Base-by-base conservation (phyloP, 805 yeast species). In the Saccharomycopsis sp. region DNA sequence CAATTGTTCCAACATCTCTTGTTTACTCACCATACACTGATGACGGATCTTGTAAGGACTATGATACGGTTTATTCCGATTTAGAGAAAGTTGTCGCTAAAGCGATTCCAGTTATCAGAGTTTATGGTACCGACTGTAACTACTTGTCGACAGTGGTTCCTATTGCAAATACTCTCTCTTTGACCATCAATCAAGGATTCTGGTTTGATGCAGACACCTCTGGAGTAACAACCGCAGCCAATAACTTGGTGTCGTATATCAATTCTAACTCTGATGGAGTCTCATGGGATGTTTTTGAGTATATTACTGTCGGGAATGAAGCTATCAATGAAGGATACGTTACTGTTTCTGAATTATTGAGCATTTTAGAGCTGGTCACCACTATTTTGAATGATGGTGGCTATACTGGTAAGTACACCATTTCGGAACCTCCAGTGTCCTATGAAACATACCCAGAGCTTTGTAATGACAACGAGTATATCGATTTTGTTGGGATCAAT, bases 121-220 rank as follows among this genome's bases (percentile, higher is more conserved):
- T 89, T 56, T 92, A 92, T 69, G 96, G 96, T 65, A 86, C 89
- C 59, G 97, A 92, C 71, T 92, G 97, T 75, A 77, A 81, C 69
- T 81, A 87, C 24, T 72, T 88, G 54, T 67, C 78, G 34, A 83
- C 86, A 2, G 83, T 90, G 44, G 77, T 83, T 65, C 89, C 94
- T 54, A 78, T 77, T 47, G 80, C 86, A 64, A 66, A 67, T 23
- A 55, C 70, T 14, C 72, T 86, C 56, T 96, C 96, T 2, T 70
- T 92, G 55, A 81, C 74, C 44, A 82, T 91, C 59, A 86, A 88
- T 71, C 97, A 89, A 76, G 97, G 97, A 54, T 79, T 92, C 72
- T 92, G 94, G 92, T 84, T 92, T 63, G 61, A 72, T 19, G 75
- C 70, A 25, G 96, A 96, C 65, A 84, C 79, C 44, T 82, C 83